These are phyloP conservation scores for Metroxylon sagu DNA, from an alignment of 176 grass and related monocot species.

Conservation along the genomic window DNA sequence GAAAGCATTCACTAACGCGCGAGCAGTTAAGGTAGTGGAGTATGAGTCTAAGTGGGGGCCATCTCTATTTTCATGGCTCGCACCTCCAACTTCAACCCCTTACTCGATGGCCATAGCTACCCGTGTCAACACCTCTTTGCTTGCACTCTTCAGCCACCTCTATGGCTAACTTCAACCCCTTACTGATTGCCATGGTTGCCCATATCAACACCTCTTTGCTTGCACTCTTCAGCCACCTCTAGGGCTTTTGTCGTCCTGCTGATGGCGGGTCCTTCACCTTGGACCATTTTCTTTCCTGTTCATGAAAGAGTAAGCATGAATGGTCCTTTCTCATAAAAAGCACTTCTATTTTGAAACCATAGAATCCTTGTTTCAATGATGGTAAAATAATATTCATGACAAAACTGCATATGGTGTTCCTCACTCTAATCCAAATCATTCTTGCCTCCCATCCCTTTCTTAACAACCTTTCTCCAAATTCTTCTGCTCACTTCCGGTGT, in stretches of 20 bases:
- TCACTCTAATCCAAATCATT: slow-evolving; percentile 42
- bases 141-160: no score
- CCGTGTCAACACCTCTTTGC: no score
- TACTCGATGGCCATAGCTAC: not conserved
- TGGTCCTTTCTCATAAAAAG: no score
- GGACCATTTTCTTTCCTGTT: slow-evolving; percentile 8
- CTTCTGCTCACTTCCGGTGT: slow-evolving; percentile 34
- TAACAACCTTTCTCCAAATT: slow-evolving; percentile 37
- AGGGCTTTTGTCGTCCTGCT: slow-evolving; percentile 1
- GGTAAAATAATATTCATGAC: not conserved
- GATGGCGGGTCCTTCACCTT: slow-evolving; percentile 24
- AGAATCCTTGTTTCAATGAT: no score
- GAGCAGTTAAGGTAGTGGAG: not conserved
- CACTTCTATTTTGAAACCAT: no score
- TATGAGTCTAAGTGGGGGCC: slow-evolving; percentile 7
- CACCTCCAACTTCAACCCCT: slow-evolving; percentile 26
- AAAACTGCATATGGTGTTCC: slow-evolving; percentile 34
- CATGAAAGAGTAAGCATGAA: no score
- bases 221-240: no score
- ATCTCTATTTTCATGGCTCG: slow-evolving; percentile 29
- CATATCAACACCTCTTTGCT: no score
- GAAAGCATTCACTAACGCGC: not conserved
- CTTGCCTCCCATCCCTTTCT: slow-evolving; percentile 25
- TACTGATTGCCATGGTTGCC: no score
- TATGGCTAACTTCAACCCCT: no score